Conservation (phyloP, 331 rosid genomes). For the Acacia concinna region DNA sequence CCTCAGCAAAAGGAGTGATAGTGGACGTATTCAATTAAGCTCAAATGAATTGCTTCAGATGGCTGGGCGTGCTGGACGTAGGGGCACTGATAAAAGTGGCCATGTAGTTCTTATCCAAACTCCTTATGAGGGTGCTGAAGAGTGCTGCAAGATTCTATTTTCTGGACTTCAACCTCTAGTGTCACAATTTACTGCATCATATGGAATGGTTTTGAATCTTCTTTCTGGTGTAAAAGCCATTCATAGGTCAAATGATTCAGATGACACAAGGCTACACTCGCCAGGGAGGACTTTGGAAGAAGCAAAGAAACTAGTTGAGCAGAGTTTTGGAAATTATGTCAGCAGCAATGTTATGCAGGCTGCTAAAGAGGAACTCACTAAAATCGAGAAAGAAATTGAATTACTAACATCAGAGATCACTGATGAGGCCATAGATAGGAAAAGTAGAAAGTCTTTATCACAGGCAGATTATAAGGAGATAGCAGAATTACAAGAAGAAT, state of each 20-base stretch:
- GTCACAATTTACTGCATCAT: constrained; percentile 95
- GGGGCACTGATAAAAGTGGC: constrained; percentile 87
- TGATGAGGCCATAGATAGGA: constrained; percentile 85
- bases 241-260: constrained; percentile 56
- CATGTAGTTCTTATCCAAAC: constrained; percentile 87
- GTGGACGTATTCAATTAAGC: constrained; percentile 64
- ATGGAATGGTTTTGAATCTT: constrained; percentile 97
- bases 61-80: constrained; percentile 99
- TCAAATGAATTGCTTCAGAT: constrained; percentile 94
- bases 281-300: constrained; percentile 83
- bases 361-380: constrained; percentile 82
- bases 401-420: constrained; percentile 62
- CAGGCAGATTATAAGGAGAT: constrained; percentile 72
- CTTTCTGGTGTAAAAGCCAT: constrained; percentile 84
- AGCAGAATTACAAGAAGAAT: constrained; percentile 72
- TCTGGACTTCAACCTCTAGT: constrained; percentile 91
- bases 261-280: constrained; percentile 42
- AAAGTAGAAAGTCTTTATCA: constrained; percentile 68
- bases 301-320: constrained; percentile 96
- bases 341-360: constrained; percentile 96
- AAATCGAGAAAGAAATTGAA: constrained; percentile 72
- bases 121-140: constrained; percentile 92
- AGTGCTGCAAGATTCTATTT: constrained; percentile 88
- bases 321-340: constrained; percentile 96
- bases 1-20: constrained; percentile 79